Evolutionary conservation across 495 filamentous ascomycete genomes (phyloP), one percentile per base, ranked within the genome.

Genomic region (Tuber magnatum): DNA sequence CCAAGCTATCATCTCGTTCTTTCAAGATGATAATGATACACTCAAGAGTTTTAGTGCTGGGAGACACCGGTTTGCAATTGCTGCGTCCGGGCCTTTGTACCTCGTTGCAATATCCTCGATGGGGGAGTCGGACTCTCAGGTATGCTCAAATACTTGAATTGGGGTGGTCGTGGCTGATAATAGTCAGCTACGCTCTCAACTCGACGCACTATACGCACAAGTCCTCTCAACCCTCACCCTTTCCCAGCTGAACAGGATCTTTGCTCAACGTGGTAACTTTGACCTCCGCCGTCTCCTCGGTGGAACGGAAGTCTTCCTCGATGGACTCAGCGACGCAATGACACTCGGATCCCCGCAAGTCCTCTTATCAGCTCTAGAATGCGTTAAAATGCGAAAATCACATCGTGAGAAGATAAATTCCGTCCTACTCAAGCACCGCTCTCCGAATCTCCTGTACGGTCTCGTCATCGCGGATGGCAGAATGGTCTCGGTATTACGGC

Each of bases 1-100:
- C 41, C 96, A 98, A 78, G 97, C 96, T 71, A 94, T 98, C 81
- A 96, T 99, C 72, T 97, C 96, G 6, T 98, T 97, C 85, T 97
- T 96, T 81, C 90, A 97, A 81, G 89, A 90, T 32, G 87, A 89
- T 35, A 87, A 91, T 39, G 91, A 97, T 81, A 89, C 86, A 9
- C 84, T 99, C 9, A 88, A 88, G 68, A 90, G 91, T 20, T 98
- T 99, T 82, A 92, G 90, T 6, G 93, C 96, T 44, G 93, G 91
- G 35, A 89, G 90, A 71, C 89, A 91, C 22, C 90, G 91, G 74
- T 98, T 99, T 80, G 92, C 95, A 39, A 87, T 99, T 73, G 84
- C 91, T 71, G 91, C 91, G 42, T 90, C 92, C 79, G 94, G 93
- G 0, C 92, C 93, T 5, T 86, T 99, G 22, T 94, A 97, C 80